Base-by-base conservation (phyloP, 441 rosid genomes). In the Viola pubescens region DNA sequence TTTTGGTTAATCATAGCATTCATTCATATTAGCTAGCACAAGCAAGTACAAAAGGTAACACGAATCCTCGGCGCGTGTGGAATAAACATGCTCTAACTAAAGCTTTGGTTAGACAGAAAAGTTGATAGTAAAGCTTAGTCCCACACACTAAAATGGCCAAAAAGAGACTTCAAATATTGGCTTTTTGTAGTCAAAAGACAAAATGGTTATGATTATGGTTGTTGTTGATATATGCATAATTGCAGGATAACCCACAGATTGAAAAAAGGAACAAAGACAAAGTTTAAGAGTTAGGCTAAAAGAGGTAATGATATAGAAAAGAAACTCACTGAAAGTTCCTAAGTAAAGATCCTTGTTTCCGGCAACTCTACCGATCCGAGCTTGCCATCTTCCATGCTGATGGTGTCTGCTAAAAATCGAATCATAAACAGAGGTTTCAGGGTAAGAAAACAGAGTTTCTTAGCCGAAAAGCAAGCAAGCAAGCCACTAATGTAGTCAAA, bases 361-460 rank as follows among this genome's bases (percentile, higher is more conserved):
- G 0, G 97, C 98, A 41, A 94, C 97, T 68, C 98, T 78, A 13
- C 98, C 98, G 0, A 92, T 92, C 66, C 98, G 75, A 64, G 98
- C 97, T 66, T 92, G 98, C 98, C 98, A 92, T 79, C 98, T 84
- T 64, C 98, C 98, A 75, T 92, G 98, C 58, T 92, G 98, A 52
- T 92, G 98, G 71, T 92, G 98, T 55, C 98, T 89, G 77, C 34
- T 34, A 54, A 48, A 62, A 37, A 53, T 37, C 34, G 8, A 64
- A 55, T 16, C 5, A 43, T 7, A 58, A 42, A 59, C 34, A 61
- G 37, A 54, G 60, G 54, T 4, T 51, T 57, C 13, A 37, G 41
- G 8, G 37, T 37, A 47, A 50, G 46, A n/a, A 1, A 53, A 9
- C 37, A 9, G 1, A 9, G 9, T 38, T 5, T 45, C 9, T 16